Conservation (phyloP, 306 rosid genomes). For the Rubus idaeus region DNA sequence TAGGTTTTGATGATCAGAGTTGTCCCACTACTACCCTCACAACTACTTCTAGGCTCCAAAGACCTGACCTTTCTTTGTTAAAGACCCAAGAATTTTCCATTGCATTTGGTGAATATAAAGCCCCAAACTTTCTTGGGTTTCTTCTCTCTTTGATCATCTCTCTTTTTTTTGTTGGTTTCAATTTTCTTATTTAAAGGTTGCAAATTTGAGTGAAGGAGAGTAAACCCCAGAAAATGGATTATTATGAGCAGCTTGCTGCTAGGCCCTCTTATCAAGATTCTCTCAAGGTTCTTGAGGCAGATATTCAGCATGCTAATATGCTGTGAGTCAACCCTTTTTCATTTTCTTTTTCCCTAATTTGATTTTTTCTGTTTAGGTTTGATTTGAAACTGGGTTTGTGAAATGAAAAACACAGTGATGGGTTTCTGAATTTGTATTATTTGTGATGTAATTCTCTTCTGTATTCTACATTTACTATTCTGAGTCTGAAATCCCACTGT, state of each 20-base stretch:
- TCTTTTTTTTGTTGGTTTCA: neutral
- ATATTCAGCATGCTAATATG: constrained; percentile 73
- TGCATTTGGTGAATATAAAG: constrained; percentile 1
- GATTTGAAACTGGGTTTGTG: neutral
- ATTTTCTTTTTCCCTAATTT: neutral
- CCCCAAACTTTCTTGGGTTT: constrained; percentile 27
- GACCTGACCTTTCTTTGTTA: constrained; percentile 26
- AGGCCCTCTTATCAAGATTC: constrained; percentile 58
- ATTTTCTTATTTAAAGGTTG: neutral
- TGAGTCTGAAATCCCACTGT: neutral
- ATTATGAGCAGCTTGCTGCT: constrained; percentile 51
- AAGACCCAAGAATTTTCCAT: constrained; percentile 17
- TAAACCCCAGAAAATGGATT: constrained; percentile 25
- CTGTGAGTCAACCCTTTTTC: constrained; percentile 46
- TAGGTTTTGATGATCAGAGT: constrained; percentile 13
- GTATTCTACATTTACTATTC: neutral
- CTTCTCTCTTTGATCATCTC: constrained; percentile 13
- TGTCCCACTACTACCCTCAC: constrained; percentile 2
- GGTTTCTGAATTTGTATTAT: neutral
- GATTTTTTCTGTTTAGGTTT: neutral
- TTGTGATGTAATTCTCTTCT: neutral
- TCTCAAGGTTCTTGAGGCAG: constrained; percentile 69
- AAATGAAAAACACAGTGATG: neutral
- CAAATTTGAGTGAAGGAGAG: constrained; percentile 11
- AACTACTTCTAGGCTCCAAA: constrained; percentile 32